phyloP scores from a whole-genome alignment of 1,139 yeast genomes.

The Hyphopichia khmerensis region DNA sequence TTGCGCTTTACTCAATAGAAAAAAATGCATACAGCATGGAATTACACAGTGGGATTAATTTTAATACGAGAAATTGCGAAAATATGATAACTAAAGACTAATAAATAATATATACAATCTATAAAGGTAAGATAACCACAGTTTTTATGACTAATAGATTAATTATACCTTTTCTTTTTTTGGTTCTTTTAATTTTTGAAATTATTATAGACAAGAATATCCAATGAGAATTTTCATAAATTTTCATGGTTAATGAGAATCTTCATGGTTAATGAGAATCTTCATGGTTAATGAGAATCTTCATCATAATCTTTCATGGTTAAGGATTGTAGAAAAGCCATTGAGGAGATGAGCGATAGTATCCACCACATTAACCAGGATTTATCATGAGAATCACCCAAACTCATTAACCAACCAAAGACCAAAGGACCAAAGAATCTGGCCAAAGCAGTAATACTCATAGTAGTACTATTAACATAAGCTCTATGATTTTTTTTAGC shows the following conservation, averaged over 20 bases:
- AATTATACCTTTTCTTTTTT: too few species aligned
- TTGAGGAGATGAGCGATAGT: slow-evolving; percentile 34
- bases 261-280: background rate
- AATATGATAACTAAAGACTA: too few species aligned
- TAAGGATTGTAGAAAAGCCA: slow-evolving; percentile 31
- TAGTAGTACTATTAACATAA: slow-evolving; percentile 48
- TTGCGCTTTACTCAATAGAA: too few species aligned
- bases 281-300: slow-evolving; percentile 15
- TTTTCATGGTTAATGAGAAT: background rate
- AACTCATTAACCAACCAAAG: slow-evolving; percentile 59
- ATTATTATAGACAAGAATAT: too few species aligned
- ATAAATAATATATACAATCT: too few species aligned
- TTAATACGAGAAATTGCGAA: too few species aligned
- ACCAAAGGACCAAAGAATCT: slow-evolving; percentile 57
- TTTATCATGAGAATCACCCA: slow-evolving; percentile 38
- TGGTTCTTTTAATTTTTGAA: too few species aligned
- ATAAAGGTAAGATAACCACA: too few species aligned
- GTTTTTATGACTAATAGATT: too few species aligned
- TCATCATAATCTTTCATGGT: slow-evolving; percentile 33
- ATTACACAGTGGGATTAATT: too few species aligned
- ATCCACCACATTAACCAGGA: slow-evolving; percentile 56
- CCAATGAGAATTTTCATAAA: too few species aligned
- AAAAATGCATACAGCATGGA: too few species aligned
- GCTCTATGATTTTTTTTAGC: slow-evolving; percentile 52
- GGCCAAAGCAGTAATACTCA: slow-evolving; percentile 53